phyloP scores from a whole-genome alignment of 2,329 filamentous ascomycete species.

The Aureobasidium sp. region DNA sequence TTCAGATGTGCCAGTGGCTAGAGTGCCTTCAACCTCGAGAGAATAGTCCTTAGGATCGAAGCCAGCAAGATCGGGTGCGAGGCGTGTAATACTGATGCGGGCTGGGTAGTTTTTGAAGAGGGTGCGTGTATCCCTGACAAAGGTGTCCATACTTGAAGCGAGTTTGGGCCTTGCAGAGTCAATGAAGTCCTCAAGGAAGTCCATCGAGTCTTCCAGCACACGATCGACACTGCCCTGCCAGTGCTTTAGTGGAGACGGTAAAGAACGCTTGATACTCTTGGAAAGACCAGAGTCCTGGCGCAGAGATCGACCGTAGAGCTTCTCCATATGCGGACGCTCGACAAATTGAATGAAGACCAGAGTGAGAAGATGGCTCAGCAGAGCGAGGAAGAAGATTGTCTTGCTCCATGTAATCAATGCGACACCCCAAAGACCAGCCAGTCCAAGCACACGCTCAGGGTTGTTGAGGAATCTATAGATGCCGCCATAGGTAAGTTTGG shows the following conservation, averaged over 20 bases:
- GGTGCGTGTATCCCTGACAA: constrained; percentile 80
- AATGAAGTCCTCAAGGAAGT: constrained; percentile 86
- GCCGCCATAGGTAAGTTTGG: constrained; percentile 88
- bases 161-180: constrained; percentile 80
- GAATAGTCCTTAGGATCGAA: constrained; percentile 75
- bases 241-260: constrained; percentile 75
- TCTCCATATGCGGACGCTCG: constrained; percentile 96
- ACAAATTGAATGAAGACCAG: constrained; percentile 86
- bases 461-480: constrained; percentile 99
- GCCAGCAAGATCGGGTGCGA: constrained; percentile 73
- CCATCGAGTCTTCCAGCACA: constrained; percentile 76
- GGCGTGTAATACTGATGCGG: constrained; percentile 71
- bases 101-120: constrained; percentile 87
- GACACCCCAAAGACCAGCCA: constrained; percentile 91
- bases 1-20: constrained; percentile 41
- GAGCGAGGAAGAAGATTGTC: constrained; percentile 76
- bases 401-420: constrained; percentile 89
- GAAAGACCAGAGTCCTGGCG: constrained; percentile 84
- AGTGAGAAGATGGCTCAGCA: constrained; percentile 78
- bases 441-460: constrained; percentile 85
- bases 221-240: constrained; percentile 83
- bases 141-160: constrained; percentile 74
- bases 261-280: constrained; percentile 78
- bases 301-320: constrained; percentile 80
- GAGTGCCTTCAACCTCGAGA: constrained; percentile 56